A percentile compares a stretch with the other conserved stretches of the same genome.
phyloP scores from a whole-genome alignment of 352 stramenopile genomes.

The Globisporangium megalacanthum region DNA sequence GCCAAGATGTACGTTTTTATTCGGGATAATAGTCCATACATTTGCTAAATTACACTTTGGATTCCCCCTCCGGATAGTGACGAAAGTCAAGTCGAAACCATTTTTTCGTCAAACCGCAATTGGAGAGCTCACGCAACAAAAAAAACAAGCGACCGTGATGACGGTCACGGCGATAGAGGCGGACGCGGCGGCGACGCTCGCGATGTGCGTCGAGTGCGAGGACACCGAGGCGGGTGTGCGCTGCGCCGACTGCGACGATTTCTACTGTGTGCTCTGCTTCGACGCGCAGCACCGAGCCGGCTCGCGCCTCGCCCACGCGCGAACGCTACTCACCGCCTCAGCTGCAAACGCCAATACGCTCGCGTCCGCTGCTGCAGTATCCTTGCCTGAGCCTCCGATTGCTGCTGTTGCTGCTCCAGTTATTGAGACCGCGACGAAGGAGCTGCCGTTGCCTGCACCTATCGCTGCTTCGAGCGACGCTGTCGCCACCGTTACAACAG shows the following conservation, averaged over 20 bases:
- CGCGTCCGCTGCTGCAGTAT: constrained; percentile 6
- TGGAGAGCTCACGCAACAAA: too few species aligned
- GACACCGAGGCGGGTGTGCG: constrained; percentile 66
- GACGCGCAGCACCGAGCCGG: constrained; percentile 79
- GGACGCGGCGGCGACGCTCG: constrained; percentile 29
- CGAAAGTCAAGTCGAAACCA: too few species aligned
- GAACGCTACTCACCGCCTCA: constrained; percentile 18
- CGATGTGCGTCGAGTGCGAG: constrained; percentile 52
- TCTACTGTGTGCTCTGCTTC: constrained; percentile 84
- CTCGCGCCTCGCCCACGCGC: constrained; percentile 32
- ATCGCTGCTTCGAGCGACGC: constrained; percentile 3
- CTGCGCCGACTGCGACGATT: constrained; percentile 87
- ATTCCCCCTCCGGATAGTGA: too few species aligned
- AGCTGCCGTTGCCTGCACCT: background rate
- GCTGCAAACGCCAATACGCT: constrained; percentile 9
- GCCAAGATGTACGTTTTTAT: too few species aligned
- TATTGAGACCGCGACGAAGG: background rate
- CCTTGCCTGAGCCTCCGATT: background rate
- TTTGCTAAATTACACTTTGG: too few species aligned
- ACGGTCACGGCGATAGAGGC: background rate
- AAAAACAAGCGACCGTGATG: background rate
- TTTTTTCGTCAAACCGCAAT: too few species aligned
- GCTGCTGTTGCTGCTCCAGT: background rate
- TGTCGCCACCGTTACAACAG: background rate
- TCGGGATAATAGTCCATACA: too few species aligned